phyloP scores from a whole-genome alignment of 2,329 filamentous ascomycete species.

The Fusarium pseudonygamai region DNA sequence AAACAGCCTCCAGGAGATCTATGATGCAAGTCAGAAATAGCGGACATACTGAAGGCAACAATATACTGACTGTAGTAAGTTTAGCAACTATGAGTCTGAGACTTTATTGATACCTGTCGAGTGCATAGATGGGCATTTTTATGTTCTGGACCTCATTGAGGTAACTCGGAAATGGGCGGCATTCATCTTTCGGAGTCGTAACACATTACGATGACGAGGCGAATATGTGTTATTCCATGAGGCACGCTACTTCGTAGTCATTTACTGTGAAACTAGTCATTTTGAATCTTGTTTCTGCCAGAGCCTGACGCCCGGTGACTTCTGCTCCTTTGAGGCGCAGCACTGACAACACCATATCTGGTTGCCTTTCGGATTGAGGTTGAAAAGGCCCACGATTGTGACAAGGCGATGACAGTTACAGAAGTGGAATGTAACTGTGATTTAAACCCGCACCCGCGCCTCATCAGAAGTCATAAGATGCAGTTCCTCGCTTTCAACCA shows the following conservation, averaged over 20 bases:
- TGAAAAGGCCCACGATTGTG: slow-evolving; percentile 5
- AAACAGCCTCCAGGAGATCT: background rate
- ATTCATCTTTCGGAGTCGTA: background rate
- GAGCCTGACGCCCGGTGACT: slow-evolving; percentile 19
- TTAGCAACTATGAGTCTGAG: background rate
- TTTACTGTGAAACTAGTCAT: background rate
- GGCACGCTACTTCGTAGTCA: background rate
- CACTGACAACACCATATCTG: background rate
- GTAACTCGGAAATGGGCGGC: background rate
- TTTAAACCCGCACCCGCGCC: background rate
- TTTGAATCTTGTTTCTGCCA: background rate
- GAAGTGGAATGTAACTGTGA: slow-evolving; percentile 12
- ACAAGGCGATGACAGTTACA: background rate
- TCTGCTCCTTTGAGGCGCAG: slow-evolving; percentile 23
- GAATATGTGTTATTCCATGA: background rate
- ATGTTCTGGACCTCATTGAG: background rate
- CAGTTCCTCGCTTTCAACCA: slow-evolving; percentile 20
- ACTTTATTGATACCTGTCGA: background rate
- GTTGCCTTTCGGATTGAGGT: slow-evolving; percentile 12
- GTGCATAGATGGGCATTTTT: slow-evolving; percentile 18
- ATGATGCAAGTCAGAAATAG: background rate
- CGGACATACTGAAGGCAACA: background rate
- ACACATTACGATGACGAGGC: slow-evolving; percentile 2
- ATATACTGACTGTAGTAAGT: background rate
- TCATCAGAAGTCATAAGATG: background rate